Evolutionary conservation across 2,329 filamentous ascomycete species (phyloP), one percentile per base, ranked within the genome.

Genomic region (Fusarium veterinarium): DNA sequence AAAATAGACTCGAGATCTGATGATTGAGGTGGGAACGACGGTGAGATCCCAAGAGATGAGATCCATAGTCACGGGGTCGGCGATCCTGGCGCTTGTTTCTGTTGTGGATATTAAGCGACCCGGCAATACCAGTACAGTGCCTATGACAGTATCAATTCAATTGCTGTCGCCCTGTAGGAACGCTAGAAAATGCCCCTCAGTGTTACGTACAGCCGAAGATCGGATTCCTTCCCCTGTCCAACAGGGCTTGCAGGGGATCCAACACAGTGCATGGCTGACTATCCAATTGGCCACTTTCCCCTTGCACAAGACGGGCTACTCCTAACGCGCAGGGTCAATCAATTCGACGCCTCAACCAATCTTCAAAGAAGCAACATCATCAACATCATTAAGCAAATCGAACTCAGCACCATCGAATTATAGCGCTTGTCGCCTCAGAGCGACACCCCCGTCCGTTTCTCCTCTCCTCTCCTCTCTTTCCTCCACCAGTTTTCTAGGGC

Each of bases 321-420:
- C 58, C 61, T 25, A 57, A 57, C 33, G 16, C 55, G 40, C 64
- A 69, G 58, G 66, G 64, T 49, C 60, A 37, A 40, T 56, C 44
- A 45, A 37, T 69, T 49, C 49, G 40, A 62, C 49, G 42, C 41
- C 64, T 67, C 58, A 52, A 37, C 40, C 51, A 64, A 60, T 69
- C 67, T 69, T 69, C 45, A 52, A 69, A 57, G 58, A 69, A 69
- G 66, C 66, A 69, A 64, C 66, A 69, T 69, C 66, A 51, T 35
- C 58, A 57, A 17, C 23, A 48, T 25, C 60, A 31, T 31, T 30
- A 38, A 67, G 38, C 52, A 44, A 45, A 38, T n/a, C 35, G 20
- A 60, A 56, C 63, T 31, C 38, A 60, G 37, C 13, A 25, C 20
- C 55, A 53, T 70, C 55, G 45, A 37, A 52, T 60, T 46, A 37